Evolutionary conservation across 2,329 filamentous ascomycete genomes (phyloP), one percentile per base, ranked within the genome.

Genomic region (Macrophomina phaseolina): DNA sequence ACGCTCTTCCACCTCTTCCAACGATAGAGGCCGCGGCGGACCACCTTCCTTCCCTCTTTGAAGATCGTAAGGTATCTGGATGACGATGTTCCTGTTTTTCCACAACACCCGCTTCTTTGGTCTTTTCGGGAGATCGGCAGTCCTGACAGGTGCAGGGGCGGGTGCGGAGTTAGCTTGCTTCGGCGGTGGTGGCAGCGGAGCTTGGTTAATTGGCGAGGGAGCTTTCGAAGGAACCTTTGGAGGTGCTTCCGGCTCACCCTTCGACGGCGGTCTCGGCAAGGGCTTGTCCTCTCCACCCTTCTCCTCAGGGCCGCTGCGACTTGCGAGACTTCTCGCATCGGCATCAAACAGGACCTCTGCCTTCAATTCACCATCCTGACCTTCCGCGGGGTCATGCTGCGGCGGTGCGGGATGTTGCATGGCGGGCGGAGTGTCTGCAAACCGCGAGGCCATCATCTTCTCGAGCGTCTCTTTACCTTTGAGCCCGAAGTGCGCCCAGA

Each of bases 1-100:
- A 81, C 91, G 91, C 9, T 84, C 80, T 38, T 85, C 76, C 4
- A 89, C 85, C 61, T 90, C 87, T 18, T 82, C 77, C 42, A 83
- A 68, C 66, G 73, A 79, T 75, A 83, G 76, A 5, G 82, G 82
- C 67, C 74, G 78, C 28, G 78, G 77, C 7, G 80, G 74, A 60
- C 79, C 81, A 23, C 79, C 77, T 16, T 78, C 77, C 9, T 73
- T 77, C n/a, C 77, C 77, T 67, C 77, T 66, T 8, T 79, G 79
- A 56, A 81, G 77, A 53, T 81, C 75, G 34, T 74, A 75, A 1
- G 81, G 81, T 49, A 84, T 80, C 30, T 76, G 79, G 34, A 84
- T 81, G 58, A 81, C 73, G 67, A 81, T 82, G 46, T 76, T 80
- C 69, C 80, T 82, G 51, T 81, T 80, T 58, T 79, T 81, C 74